Evolutionary conservation across 805 yeast genomes (phyloP).

Genomic region (Zygoascus flipseniorum): DNA sequence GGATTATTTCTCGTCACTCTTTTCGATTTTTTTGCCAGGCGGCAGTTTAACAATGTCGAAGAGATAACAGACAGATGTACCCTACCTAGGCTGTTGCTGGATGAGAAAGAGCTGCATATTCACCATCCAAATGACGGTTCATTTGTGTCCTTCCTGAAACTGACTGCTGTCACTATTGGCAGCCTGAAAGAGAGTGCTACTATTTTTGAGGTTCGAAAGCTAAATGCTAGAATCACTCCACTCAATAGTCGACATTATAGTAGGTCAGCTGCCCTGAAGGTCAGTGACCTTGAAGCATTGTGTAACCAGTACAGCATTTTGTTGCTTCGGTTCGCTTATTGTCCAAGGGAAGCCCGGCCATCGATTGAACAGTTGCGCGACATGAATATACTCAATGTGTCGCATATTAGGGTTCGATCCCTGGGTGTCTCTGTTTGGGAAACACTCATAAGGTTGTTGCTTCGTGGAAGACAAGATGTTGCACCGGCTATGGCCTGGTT

Average conservation of each 20-base stretch:
- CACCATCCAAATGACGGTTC: neutral
- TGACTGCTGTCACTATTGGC: constrained; percentile 2
- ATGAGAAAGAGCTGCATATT: neutral
- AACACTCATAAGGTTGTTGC: neutral
- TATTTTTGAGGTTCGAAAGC: neutral
- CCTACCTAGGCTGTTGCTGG: neutral
- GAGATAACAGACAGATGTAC: neutral
- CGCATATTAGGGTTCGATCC: constrained; percentile 6
- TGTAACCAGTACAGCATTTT: constrained; percentile 6
- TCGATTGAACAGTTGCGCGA: constrained; percentile 5
- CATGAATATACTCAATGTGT: constrained; percentile 1
- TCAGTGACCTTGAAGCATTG: constrained; percentile 5
- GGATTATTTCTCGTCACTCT: neutral
- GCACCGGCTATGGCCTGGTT: constrained; percentile 1
- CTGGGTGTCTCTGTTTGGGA: constrained; percentile 4
- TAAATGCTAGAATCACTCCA: constrained; percentile 8
- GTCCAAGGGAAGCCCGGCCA: constrained; percentile 3
- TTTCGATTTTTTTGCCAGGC: constrained; percentile 2
- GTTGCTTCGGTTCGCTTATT: constrained; percentile 2
- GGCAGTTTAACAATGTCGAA: constrained; percentile 4
- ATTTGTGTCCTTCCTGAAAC: constrained; percentile 4
- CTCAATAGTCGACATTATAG: constrained; percentile 1
- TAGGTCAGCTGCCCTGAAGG: neutral
- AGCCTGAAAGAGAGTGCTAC: neutral
- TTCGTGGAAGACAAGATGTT: neutral